Evolutionary conservation across 371 early-diverging fungal genomes (phyloP).

Genomic region (Rhizopus stolonifer): DNA sequence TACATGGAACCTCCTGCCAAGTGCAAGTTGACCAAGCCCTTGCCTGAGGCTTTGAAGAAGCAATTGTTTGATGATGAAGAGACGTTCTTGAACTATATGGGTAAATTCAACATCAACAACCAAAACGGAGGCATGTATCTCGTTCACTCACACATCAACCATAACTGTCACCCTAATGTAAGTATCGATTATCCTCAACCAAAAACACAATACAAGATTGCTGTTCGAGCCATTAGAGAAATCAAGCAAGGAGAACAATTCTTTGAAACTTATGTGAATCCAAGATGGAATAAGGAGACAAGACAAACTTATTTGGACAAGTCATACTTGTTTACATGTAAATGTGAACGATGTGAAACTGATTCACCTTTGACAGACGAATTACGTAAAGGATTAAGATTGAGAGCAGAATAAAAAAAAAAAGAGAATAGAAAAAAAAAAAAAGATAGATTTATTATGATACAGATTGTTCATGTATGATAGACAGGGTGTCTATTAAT

Average conservation of each 20-base stretch:
- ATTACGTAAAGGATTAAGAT: constrained; percentile 41
- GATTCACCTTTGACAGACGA: constrained; percentile 53
- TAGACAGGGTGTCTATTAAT: constrained; percentile 58
- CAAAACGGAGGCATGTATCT: constrained; percentile 69
- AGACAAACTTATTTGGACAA: constrained; percentile 57
- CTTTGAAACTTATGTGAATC: constrained; percentile 63
- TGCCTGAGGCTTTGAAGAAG: constrained; percentile 45
- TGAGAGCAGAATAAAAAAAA: constrained; percentile 33
- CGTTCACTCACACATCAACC: constrained; percentile 63
- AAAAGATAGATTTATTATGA: neutral
- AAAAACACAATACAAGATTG: constrained; percentile 53
- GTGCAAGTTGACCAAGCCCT: constrained; percentile 53
- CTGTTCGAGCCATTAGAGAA: constrained; percentile 54
- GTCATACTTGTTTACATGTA: constrained; percentile 59
- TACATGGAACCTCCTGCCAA: constrained; percentile 48
- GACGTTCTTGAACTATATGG: constrained; percentile 60
- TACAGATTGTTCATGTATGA: constrained; percentile 30
- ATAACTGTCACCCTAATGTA: constrained; percentile 57
- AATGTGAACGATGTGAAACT: constrained; percentile 59
- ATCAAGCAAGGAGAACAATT: constrained; percentile 61
- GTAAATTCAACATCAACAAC: constrained; percentile 69
- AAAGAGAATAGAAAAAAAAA: neutral
- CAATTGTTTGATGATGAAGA: constrained; percentile 56
- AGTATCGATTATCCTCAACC: constrained; percentile 54
- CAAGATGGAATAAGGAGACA: constrained; percentile 65